Percentiles rank a stretch among this genome's conserved stretches.
These are phyloP conservation scores for Leptographium flavum DNA, from an alignment of 2,329 filamentous ascomycete species.

Conservation along the genomic window DNA sequence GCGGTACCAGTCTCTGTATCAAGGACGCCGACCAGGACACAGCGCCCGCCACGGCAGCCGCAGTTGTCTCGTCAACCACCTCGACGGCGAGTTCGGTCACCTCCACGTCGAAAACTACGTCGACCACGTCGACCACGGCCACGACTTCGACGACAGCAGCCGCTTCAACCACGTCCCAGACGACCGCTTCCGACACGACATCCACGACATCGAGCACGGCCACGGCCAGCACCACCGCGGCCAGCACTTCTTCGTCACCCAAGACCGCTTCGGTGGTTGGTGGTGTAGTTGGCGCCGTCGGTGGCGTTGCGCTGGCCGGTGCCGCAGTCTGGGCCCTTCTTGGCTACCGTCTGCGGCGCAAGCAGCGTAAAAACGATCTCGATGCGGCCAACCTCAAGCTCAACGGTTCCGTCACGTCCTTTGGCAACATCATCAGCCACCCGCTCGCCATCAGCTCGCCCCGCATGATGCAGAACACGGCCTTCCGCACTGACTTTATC, in stretches of 20 bases:
- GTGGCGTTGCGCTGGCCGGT: conserved; percentile 24
- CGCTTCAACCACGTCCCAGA: conserved; percentile 10
- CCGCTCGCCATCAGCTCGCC: conserved; percentile 45
- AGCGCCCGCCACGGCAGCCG: conserved; percentile 10
- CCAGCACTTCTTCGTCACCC: conserved; percentile 4
- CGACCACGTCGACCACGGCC: background rate
- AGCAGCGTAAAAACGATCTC: conserved; percentile 14
- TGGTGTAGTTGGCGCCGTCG: conserved; percentile 29
- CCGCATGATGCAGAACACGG: conserved; percentile 25
- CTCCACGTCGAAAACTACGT: background rate
- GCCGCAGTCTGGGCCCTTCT: conserved; percentile 25
- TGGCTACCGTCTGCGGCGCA: conserved; percentile 16
- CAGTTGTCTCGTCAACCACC: conserved; percentile 12
- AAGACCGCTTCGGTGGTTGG: conserved; percentile 28
- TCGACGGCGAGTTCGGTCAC: conserved; percentile 7
- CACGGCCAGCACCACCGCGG: conserved; percentile 3
- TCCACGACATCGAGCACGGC: conserved; percentile 10
- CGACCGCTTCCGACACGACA: conserved; percentile 12
- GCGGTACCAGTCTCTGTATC: conserved; percentile 32
- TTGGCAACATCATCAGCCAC: conserved; percentile 41
- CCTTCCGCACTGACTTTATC: conserved; percentile 38
- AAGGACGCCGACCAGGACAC: conserved; percentile 35
- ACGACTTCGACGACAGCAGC: conserved; percentile 10
- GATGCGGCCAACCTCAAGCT: conserved; percentile 8
- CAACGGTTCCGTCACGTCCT: conserved; percentile 22